Base-by-base conservation (phyloP, 768 basidiomycete genomes). In the Tulasnella sp. region DNA sequence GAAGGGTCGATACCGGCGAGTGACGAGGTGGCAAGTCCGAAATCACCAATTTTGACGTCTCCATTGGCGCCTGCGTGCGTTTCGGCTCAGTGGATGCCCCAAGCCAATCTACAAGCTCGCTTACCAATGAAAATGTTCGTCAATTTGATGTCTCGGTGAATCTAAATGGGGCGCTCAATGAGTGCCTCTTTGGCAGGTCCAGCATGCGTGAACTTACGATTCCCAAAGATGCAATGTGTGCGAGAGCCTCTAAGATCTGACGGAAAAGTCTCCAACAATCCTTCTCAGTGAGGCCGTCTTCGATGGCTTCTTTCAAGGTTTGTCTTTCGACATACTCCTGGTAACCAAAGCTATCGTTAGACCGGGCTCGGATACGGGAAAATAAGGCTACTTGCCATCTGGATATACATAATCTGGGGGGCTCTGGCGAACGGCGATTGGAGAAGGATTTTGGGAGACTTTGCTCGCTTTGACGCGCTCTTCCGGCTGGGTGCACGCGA, bases 51-150 rank as follows among this genome's bases (percentile, higher is more conserved):
- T 91, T 83, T 79, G 79, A 82, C 80, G 26, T 85, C 83, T 3
- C 84, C 83, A 51, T 67, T 77, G 44, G 81, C 81, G 77, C 85
- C 84, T 82, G 70, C 7, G 46, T 16, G 44, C 10, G 6, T 5
- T 55, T 71, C 29, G 16, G 67, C 2, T 40, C 11, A 26, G 51
- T 0, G n/a, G 37, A 16, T 4, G 46, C 44, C 67, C 23, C 35
- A 13, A 70, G 40, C 5, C n/a, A 15, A 37, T 23, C 32, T 37
- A 13, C 32, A 7, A 57, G n/a, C 6, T 4, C n/a, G 83, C 88
- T 40, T 81, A 94, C 94, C 94, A 73, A 97, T 94, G 84, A 98
- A 95, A 80, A 98, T 95, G 81, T 98, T 98, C 0, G 92, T 93
- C 18, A 95, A 85, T 83, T 98, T 98, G 83, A 98, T 93, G 83